Evolutionary conservation across 805 yeast species (phyloP), one percentile per base, ranked within the genome.

Genomic region (Torulaspora maleeae): DNA sequence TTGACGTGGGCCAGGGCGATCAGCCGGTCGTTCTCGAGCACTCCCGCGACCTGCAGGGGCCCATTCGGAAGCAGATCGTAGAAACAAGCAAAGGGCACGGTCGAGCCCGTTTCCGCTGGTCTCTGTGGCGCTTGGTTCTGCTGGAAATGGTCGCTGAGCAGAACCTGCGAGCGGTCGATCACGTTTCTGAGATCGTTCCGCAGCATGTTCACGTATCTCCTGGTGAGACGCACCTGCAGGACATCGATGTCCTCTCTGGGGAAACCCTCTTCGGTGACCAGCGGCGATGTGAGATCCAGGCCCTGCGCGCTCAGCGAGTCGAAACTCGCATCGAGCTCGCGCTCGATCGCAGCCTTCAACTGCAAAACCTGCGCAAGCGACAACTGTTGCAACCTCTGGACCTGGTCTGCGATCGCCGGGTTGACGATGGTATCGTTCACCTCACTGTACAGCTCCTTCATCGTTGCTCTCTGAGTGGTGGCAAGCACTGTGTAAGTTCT

Each of bases 201-300:
- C 32, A 84, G 68, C 42, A 84, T 70, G 28, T 84, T 79, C 27
- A 90, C 78, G 56, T 75, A 76, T 8, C 80, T 75, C 47, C 96
- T 68, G 1, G 81, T 59, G 8, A 76, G 61, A 43, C 95, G 69
- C 10, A 88, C 71, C 41, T 75, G 76, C 2, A 88, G 78, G 4
- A 91, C 84, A 56, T 91, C 95, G 22, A 91, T 74, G 58, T 91
- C 97, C 13, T 71, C 63, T 35, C 97, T 69, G 0, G 99, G 99
- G 56, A 78, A 91, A 16, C 97, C 96, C 58, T 91, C 95, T 0
- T 56, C 47, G 0, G 83, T 78, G 2, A 86, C 65, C 47, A 91
- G 64, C 0, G 80, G 71, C 1, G 90, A 81, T 19, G 74, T 63
- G 86, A 87, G 80, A 52, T 77, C 81, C 3, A 72, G 79, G 10